phyloP scores from a whole-genome alignment of 192 early-diverging fungal species.

The Helicostylum pulchrum region DNA sequence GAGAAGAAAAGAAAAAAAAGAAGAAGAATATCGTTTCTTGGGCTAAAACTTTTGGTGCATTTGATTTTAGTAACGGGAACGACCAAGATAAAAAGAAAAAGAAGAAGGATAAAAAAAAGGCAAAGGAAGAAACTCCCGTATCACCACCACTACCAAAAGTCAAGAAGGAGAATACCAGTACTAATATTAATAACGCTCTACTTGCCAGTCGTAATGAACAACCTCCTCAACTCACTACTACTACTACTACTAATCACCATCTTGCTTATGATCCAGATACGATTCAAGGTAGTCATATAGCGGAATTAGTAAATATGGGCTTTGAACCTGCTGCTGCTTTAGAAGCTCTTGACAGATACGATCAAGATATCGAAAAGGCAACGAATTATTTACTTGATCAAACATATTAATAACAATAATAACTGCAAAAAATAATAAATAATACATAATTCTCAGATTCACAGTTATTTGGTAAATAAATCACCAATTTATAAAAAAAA shows the following conservation, averaged over 20 bases:
- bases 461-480: too few species aligned
- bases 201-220: neutral
- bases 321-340: slow-evolving; percentile 67
- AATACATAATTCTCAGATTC: too few species aligned
- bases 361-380: slow-evolving; percentile 71
- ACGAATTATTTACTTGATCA: slow-evolving; percentile 74
- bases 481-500: too few species aligned
- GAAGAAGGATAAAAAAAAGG: neutral
- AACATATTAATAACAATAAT: neutral
- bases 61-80: neutral
- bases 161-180: neutral
- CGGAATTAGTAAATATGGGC: slow-evolving; percentile 67
- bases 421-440: neutral
- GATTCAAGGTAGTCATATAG: slow-evolving; percentile 19
- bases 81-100: neutral
- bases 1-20: slow-evolving; percentile 13
- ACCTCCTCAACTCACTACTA: neutral
- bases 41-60: slow-evolving; percentile 26
- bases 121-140: neutral
- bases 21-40: slow-evolving; percentile 11
- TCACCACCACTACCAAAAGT: neutral
- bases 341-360: slow-evolving; percentile 69
- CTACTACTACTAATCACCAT: neutral
- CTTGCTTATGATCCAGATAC: neutral
- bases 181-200: neutral